Evolutionary conservation across 805 yeast species (phyloP).

Genomic region (Wickerhamia fluorescens): DNA sequence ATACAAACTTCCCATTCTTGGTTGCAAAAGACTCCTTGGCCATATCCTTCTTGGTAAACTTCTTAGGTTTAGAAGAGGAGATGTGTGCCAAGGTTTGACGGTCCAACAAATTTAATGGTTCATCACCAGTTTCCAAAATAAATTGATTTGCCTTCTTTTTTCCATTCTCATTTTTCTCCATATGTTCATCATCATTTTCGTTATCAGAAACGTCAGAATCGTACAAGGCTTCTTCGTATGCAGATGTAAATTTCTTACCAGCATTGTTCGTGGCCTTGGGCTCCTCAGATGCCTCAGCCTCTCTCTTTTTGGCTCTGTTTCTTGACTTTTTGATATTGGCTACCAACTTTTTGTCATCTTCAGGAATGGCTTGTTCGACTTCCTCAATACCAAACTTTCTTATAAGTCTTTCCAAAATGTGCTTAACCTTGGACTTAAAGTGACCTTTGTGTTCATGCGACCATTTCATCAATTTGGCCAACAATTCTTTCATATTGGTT

Average conservation of each 20-base stretch:
- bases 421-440: constrained; percentile 88
- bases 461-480: constrained; percentile 78
- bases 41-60: constrained; percentile 39
- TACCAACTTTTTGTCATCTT: constrained; percentile 76
- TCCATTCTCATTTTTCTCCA: constrained; percentile 38
- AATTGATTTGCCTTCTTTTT: constrained; percentile 45
- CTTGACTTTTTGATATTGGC: constrained; percentile 80
- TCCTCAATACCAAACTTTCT: constrained; percentile 86
- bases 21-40: constrained; percentile 38
- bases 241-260: constrained; percentile 62
- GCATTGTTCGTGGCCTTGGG: constrained; percentile 9
- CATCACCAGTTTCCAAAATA: constrained; percentile 68
- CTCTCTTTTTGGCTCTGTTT: constrained; percentile 77
- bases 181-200: constrained; percentile 42
- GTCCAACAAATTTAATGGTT: constrained; percentile 85
- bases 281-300: constrained; percentile 36
- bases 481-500: constrained; percentile 56
- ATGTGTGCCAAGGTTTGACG: constrained; percentile 79
- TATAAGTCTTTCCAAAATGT: constrained; percentile 82
- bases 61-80: constrained; percentile 79
- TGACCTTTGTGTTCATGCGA: constrained; percentile 95
- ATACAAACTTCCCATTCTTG: constrained; percentile 61
- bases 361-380: constrained; percentile 83
- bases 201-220: constrained; percentile 59
- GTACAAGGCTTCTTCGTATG: constrained; percentile 87